Base-by-base conservation (phyloP, 2,329 filamentous ascomycete genomes). In the Chaetothyriales sp. region DNA sequence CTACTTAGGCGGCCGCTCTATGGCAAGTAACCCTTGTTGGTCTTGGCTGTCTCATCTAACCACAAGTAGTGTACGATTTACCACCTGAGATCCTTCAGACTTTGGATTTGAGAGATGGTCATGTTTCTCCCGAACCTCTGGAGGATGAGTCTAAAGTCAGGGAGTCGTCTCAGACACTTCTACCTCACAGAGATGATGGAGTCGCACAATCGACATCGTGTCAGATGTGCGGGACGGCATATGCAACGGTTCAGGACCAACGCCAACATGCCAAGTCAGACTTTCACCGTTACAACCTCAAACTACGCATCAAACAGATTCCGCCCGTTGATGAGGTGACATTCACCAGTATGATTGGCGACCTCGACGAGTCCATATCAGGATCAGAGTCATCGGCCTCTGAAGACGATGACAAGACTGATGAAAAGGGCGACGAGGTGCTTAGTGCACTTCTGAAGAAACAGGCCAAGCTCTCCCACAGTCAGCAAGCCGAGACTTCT, bases 351-450 rank as follows among this genome's bases (percentile, higher is more conserved):
- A 75, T 95, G 5, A 76, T 97, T 6, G 87, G 82, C 37, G 81
- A 92, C 54, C 73, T 98, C 33, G 86, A 95, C 60, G 90, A 98
- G 72, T 97, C 92, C 1, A 92, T 94, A 13, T 95, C 89, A 1
- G 80, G 82, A 29, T 77, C 75, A 7, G 83, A 89, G 49, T 82
- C 80, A 1, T 79, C 81, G 1, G 81, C 83, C 49, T 81, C 78
- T 0, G 86, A 89, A 6, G 83, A 86, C 0, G 73, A 74, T 28
- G 67, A 65, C 13, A 66, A 60, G 22, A 67, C 56, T 59, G 70
- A 68, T 56, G 63, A 64, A 60, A 58, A 57, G 43, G 83, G 81
- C 58, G 83, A 87, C 8, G 83, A 82, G 13, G 85, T 80, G 1
- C 71, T 97, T 25, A 84, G 81, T 44, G 78, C 86, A 1, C 72